These are phyloP conservation scores for Phytophthora capsici DNA, from an alignment of 352 stramenopile genomes.

Conservation along the genomic window DNA sequence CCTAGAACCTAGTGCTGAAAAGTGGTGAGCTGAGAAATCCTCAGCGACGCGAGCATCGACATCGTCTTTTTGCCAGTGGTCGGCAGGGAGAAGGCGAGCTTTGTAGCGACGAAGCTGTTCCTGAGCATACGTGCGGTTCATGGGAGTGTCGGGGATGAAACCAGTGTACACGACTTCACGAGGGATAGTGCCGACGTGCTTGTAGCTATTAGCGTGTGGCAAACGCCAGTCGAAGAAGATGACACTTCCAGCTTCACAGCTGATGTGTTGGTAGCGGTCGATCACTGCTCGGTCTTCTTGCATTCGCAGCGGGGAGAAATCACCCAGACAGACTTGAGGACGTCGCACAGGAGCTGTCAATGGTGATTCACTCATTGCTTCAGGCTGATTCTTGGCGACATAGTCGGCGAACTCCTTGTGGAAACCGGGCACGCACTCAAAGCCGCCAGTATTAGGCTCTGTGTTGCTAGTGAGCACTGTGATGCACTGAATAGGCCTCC, in stretches of 20 bases:
- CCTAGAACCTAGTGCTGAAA: slow-evolving; percentile 63
- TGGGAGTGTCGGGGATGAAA: slow-evolving; percentile 70
- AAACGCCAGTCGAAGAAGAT: slow-evolving; percentile 91
- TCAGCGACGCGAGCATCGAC: slow-evolving; percentile 61
- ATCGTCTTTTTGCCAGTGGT: slow-evolving; percentile 84
- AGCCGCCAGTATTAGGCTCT: slow-evolving; percentile 76
- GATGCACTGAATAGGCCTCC: slow-evolving; percentile 91
- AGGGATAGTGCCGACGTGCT: slow-evolving; percentile 59
- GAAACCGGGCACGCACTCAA: slow-evolving; percentile 88
- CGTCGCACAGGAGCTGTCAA: slow-evolving; percentile 31
- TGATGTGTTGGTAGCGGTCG: slow-evolving; percentile 69
- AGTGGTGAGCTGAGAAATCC: slow-evolving; percentile 69
- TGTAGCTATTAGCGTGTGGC: slow-evolving; percentile 89
- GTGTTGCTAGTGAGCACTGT: slow-evolving; percentile 80
- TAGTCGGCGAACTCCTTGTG: slow-evolving; percentile 87
- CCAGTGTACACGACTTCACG: slow-evolving; percentile 89
- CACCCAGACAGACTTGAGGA: slow-evolving; percentile 82
- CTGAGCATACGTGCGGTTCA: slow-evolving; percentile 76
- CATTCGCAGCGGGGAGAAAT: slow-evolving; percentile 89
- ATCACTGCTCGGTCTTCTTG: slow-evolving; percentile 84
- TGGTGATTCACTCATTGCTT: slow-evolving; percentile 13
- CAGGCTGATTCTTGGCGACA: slow-evolving; percentile 37
- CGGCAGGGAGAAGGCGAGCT: slow-evolving; percentile 61
- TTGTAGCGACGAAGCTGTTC: slow-evolving; percentile 81
- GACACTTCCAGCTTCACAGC: slow-evolving; percentile 69